A percentile compares a stretch with the other conserved stretches of the same genome.
Conservation (phyloP, 2,329 filamentous ascomycete genomes). For the Davidsoniella virescens region DNA sequence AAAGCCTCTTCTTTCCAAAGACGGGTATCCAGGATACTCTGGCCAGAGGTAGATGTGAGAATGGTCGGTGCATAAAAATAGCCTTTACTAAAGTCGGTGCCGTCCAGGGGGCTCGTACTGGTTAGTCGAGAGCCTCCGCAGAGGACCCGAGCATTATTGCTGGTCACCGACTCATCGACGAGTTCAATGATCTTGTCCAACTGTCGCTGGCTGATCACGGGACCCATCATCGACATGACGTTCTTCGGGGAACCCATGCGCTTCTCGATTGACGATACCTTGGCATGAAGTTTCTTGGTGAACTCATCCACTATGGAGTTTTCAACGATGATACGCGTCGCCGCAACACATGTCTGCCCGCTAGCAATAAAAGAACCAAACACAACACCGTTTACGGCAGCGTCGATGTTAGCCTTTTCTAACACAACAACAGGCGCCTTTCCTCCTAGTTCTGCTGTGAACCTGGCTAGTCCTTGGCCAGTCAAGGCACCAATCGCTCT, state of each 20-base stretch:
- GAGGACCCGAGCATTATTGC: slow-evolving; percentile 18
- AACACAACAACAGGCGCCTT: slow-evolving; percentile 52
- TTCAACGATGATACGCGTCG: slow-evolving; percentile 42
- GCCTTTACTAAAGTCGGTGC: slow-evolving; percentile 41
- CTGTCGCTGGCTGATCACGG: slow-evolving; percentile 23
- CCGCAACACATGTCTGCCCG: slow-evolving; percentile 45
- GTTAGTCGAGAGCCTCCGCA: slow-evolving; percentile 19
- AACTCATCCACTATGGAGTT: slow-evolving; percentile 35
- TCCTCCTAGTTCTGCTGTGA: slow-evolving; percentile 49
- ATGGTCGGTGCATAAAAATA: slow-evolving; percentile 19
- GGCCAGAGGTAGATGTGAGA: slow-evolving; percentile 32
- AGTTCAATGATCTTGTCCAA: slow-evolving; percentile 45
- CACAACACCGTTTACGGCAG: slow-evolving; percentile 37
- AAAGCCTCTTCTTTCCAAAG: slow-evolving; percentile 49
- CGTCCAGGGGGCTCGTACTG: slow-evolving; percentile 25
- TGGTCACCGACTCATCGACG: slow-evolving; percentile 27
- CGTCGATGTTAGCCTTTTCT: slow-evolving; percentile 46
- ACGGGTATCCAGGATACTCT: slow-evolving; percentile 18
- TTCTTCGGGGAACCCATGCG: slow-evolving; percentile 23
- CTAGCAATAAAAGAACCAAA: slow-evolving; percentile 33
- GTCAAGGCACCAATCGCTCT: slow-evolving; percentile 56
- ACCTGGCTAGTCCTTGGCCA: slow-evolving; percentile 44
- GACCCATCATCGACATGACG: slow-evolving; percentile 24
- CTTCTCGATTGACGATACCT: slow-evolving; percentile 24
- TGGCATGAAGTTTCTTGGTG: slow-evolving; percentile 39